Evolutionary conservation across 371 early-diverging fungal species (phyloP).

Genomic region (Conidiobolus incongruus): DNA sequence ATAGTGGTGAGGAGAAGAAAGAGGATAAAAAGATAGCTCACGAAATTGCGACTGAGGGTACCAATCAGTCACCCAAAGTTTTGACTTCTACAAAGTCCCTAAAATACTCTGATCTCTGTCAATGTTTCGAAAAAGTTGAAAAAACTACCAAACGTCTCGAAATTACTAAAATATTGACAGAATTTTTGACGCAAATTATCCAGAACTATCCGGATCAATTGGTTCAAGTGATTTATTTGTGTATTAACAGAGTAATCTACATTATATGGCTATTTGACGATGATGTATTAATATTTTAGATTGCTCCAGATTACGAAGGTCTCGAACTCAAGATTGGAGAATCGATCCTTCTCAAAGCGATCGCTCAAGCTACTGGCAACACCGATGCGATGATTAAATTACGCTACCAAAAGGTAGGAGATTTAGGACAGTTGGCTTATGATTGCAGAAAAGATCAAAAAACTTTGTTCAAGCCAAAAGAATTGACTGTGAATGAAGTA

Average conservation of each 20-base stretch:
- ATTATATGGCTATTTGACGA: background rate
- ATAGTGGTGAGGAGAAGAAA: too few species aligned
- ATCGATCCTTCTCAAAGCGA: slow-evolving; percentile 76
- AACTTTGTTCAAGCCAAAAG: slow-evolving; percentile 53
- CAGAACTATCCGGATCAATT: slow-evolving; percentile 40
- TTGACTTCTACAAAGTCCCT: too few species aligned
- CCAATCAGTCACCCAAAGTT: background rate
- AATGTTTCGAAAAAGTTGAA: background rate
- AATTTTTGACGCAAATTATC: slow-evolving; percentile 55
- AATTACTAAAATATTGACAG: slow-evolving; percentile 54
- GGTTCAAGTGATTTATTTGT: slow-evolving; percentile 62
- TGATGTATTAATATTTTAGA: slow-evolving; percentile 13
- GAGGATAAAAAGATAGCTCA: background rate
- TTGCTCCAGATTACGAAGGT: slow-evolving; percentile 89
- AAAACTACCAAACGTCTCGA: slow-evolving; percentile 27
- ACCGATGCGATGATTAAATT: slow-evolving; percentile 49
- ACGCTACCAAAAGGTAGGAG: slow-evolving; percentile 59
- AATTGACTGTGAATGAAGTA: slow-evolving; percentile 58
- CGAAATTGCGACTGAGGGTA: background rate
- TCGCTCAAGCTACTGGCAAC: slow-evolving; percentile 73
- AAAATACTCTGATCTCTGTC: background rate
- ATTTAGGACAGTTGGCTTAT: slow-evolving; percentile 45
- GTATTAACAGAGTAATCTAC: slow-evolving; percentile 56
- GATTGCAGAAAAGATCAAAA: slow-evolving; percentile 49
- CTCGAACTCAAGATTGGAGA: slow-evolving; percentile 95